Conservation (phyloP, 2,329 filamentous ascomycete genomes). For the Colletotrichum falcatum region DNA sequence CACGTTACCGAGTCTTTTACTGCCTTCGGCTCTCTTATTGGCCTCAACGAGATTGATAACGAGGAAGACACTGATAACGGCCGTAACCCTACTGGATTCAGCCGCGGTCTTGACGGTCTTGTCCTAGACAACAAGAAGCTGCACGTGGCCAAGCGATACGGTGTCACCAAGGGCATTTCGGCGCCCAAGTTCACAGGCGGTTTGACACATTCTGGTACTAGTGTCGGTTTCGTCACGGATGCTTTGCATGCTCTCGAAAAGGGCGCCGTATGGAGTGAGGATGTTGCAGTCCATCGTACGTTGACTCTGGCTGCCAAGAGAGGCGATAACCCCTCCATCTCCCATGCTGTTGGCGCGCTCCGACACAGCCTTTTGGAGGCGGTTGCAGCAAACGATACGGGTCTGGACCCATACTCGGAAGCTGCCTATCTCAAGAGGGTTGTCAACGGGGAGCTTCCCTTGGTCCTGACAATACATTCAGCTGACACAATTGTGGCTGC, state of each 20-base stretch:
- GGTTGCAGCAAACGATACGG: constrained; percentile 52
- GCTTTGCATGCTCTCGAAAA: constrained; percentile 59
- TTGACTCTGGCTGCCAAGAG: constrained; percentile 62
- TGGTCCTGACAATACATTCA: constrained; percentile 70
- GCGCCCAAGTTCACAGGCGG: constrained; percentile 61
- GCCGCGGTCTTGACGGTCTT: constrained; percentile 69
- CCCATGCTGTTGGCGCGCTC: constrained; percentile 64
- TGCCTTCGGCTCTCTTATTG: constrained; percentile 69
- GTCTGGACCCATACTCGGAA: constrained; percentile 59
- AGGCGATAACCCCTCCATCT: constrained; percentile 61
- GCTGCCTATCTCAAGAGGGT: constrained; percentile 65
- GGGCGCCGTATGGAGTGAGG: constrained; percentile 64
- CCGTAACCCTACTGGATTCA: constrained; percentile 60
- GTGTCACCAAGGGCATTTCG: constrained; percentile 69
- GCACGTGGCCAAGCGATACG: constrained; percentile 63
- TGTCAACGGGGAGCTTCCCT: constrained; percentile 63
- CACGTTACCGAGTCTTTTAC: constrained; percentile 71
- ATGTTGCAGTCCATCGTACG: constrained; percentile 70
- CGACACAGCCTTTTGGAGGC: constrained; percentile 67
- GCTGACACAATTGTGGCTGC: constrained; percentile 72
- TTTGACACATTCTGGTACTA: constrained; percentile 65
- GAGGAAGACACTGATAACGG: constrained; percentile 68
- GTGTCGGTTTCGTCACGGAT: constrained; percentile 68
- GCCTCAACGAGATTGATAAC: constrained; percentile 72
- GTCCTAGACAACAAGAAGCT: constrained; percentile 68